Evolutionary conservation across 2,329 filamentous ascomycete genomes (phyloP).

Genomic region (Camptophora hylomeconis): DNA sequence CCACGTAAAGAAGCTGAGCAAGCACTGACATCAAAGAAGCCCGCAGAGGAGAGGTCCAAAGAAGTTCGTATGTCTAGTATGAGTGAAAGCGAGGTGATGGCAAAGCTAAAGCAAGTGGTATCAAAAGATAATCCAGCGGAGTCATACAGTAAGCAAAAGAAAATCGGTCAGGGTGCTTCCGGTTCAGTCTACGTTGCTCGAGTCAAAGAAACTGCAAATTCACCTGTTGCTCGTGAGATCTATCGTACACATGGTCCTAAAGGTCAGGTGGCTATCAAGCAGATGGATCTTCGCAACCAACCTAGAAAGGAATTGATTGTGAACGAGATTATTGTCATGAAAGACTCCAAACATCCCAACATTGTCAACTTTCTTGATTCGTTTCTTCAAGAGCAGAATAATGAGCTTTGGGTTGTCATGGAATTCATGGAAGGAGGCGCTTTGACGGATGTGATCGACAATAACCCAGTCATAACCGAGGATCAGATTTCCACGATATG

Average conservation of each 20-base stretch:
- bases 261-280: constrained; percentile 94
- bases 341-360: constrained; percentile 94
- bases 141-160: constrained; percentile 98
- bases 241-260: constrained; percentile 66
- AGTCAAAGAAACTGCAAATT: constrained; percentile 77
- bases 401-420: constrained; percentile 99
- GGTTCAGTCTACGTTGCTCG: constrained; percentile 97
- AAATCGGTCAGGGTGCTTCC: constrained; percentile 96
- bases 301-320: constrained; percentile 96
- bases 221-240: constrained; percentile 63
- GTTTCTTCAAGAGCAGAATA: constrained; percentile 86
- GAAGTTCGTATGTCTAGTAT: constrained; percentile 98
- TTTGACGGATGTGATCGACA: constrained; percentile 95
- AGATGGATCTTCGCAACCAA: constrained; percentile 97
- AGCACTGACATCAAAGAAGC: constrained; percentile 71
- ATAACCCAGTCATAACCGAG: constrained; percentile 85
- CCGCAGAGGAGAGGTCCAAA: constrained; percentile 61
- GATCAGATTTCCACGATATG: constrained; percentile 98
- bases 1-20: constrained; percentile 80
- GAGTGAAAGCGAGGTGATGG: constrained; percentile 95
- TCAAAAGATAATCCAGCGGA: constrained; percentile 90
- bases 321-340: constrained; percentile 99
- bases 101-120: constrained; percentile 82
- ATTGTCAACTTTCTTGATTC: constrained; percentile 98
- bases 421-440: constrained; percentile 99